Conservation (phyloP, 2,329 filamentous ascomycete species). For the Plenodomus tracheiphilus region DNA sequence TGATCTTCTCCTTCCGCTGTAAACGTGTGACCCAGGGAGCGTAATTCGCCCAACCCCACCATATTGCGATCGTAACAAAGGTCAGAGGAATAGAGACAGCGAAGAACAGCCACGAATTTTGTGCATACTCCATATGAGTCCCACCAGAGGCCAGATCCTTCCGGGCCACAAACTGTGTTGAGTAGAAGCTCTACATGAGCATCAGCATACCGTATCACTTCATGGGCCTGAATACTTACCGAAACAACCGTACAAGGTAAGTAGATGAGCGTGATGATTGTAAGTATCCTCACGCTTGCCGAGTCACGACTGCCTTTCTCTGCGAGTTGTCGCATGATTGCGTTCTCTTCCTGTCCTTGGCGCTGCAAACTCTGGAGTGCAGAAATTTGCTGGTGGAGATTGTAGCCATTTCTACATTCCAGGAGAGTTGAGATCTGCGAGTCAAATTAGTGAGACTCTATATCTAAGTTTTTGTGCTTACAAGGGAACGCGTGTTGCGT, state of each 20-base stretch:
- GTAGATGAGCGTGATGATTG: constrained; percentile 31
- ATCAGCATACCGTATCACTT: neutral
- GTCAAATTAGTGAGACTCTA: neutral
- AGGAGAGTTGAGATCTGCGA: constrained; percentile 22
- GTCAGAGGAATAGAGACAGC: constrained; percentile 27
- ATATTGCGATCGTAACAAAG: constrained; percentile 20
- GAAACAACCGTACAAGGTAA: constrained; percentile 29
- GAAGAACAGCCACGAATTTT: constrained; percentile 28
- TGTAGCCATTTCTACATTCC: constrained; percentile 19
- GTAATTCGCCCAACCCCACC: constrained; percentile 24
- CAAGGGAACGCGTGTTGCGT: constrained; percentile 14
- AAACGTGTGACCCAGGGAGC: neutral
- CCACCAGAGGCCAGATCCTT: constrained; percentile 8
- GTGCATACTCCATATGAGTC: constrained; percentile 14
- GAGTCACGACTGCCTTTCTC: constrained; percentile 27
- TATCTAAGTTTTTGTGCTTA: constrained; percentile 1
- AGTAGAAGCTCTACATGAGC: constrained; percentile 25
- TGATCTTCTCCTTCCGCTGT: neutral
- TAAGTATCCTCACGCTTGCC: constrained; percentile 25
- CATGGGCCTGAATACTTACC: constrained; percentile 8
- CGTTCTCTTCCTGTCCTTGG: constrained; percentile 21
- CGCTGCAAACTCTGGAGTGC: constrained; percentile 19
- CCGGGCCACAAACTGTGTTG: constrained; percentile 27
- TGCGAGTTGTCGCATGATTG: constrained; percentile 22
- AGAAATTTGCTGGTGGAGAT: constrained; percentile 22